These are phyloP conservation scores for Pyrenochaeta sp. DNA, from an alignment of 2,329 filamentous ascomycete species.

Conservation along the genomic window DNA sequence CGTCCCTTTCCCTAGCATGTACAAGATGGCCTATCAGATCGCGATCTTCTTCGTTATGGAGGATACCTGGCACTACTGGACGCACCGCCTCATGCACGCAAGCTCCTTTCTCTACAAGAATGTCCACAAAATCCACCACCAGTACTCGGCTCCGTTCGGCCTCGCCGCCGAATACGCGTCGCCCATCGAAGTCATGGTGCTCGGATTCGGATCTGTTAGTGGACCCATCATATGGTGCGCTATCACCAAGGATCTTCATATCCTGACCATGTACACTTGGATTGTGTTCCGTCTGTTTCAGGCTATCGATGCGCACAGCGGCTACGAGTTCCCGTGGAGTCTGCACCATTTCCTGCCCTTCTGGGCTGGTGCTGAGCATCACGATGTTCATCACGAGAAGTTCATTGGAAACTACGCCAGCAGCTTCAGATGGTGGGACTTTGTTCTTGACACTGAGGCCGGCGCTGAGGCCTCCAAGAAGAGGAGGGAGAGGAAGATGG, in stretches of 20 bases:
- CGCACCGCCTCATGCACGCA: conserved; percentile 91
- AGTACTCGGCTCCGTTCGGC: conserved; percentile 96
- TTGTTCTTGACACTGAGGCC: conserved; percentile 89
- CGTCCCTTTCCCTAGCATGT: conserved; percentile 86
- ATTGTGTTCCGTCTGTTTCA: conserved; percentile 93
- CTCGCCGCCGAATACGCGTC: conserved; percentile 97
- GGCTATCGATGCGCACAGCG: conserved; percentile 96
- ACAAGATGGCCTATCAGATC: conserved; percentile 91
- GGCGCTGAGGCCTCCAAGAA: conserved; percentile 85
- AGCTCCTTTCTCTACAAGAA: conserved; percentile 88
- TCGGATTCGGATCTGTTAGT: conserved; percentile 86
- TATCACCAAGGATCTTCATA: conserved; percentile 86
- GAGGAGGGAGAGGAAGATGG: conserved; percentile 80
- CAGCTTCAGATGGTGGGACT: conserved; percentile 99
- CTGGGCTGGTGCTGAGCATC: conserved; percentile 97
- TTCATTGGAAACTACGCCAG: conserved; percentile 99
- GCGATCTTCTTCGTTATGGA: conserved; percentile 94
- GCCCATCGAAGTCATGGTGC: conserved; percentile 94
- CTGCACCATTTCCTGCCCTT: conserved; percentile 95
- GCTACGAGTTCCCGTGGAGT: conserved; percentile 98
- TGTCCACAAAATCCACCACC: conserved; percentile 99
- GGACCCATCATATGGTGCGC: conserved; percentile 84
- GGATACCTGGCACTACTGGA: conserved; percentile 99
- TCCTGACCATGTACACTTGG: conserved; percentile 98
- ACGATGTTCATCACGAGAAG: conserved; percentile 96